phyloP scores from a whole-genome alignment of 306 rosid species.

The Glycyrrhiza uralensis region DNA sequence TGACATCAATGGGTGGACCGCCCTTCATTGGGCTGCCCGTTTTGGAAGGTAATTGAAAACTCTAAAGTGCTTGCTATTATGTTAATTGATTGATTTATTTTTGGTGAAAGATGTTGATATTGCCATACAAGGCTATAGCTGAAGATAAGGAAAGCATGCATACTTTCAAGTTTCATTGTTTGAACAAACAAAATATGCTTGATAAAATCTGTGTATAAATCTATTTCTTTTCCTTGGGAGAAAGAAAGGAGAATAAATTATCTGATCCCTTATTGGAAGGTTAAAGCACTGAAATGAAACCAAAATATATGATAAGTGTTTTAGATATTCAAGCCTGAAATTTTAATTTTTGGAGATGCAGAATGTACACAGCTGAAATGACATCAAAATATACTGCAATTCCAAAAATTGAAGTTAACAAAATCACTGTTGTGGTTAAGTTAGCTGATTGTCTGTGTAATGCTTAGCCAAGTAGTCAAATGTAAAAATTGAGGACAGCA shows the following conservation, averaged over 20 bases:
- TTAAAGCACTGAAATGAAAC: neutral
- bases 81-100: neutral
- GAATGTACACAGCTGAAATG: neutral
- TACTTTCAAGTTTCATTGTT: neutral
- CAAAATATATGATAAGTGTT: neutral
- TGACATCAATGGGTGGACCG: slow-evolving; percentile 91
- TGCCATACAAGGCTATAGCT: slow-evolving; percentile 8
- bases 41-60: slow-evolving; percentile 73
- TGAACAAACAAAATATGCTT: neutral
- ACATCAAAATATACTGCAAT: neutral
- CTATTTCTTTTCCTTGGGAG: neutral
- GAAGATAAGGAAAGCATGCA: slow-evolving; percentile 7
- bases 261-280: slow-evolving; percentile 8
- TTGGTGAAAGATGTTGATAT: neutral
- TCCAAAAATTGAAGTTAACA: neutral
- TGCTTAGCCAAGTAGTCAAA: neutral
- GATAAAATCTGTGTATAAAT: neutral
- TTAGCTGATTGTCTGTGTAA: neutral
- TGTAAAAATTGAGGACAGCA: neutral
- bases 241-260: neutral
- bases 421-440: neutral
- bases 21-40: slow-evolving; percentile 97
- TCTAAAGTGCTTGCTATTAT: neutral
- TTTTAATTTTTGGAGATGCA: neutral
- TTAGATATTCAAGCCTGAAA: slow-evolving; percentile 7